Evolutionary conservation across 345 rosid species (phyloP).

Genomic region (Theobroma cacao): DNA sequence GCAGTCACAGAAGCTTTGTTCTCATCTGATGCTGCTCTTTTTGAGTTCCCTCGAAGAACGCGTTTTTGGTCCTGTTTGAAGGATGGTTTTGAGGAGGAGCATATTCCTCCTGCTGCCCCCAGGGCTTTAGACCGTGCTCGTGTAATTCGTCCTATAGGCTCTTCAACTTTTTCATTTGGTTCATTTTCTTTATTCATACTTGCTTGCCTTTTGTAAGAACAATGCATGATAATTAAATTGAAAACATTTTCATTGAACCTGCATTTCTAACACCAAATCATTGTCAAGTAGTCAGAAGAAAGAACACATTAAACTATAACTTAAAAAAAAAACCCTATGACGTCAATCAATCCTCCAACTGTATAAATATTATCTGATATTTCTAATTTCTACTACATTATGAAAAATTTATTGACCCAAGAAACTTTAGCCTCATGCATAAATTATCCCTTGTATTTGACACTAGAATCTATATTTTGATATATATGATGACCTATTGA

Average conservation of each 20-base stretch:
- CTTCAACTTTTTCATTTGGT: conserved; percentile 36
- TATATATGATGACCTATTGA: not conserved
- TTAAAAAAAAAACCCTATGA: not conserved
- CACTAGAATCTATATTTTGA: no score
- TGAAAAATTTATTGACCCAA: not conserved
- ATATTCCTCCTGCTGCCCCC: conserved; percentile 43
- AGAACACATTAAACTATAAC: not conserved
- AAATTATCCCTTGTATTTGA: not conserved
- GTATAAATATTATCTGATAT: not conserved
- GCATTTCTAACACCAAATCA: conserved; percentile 19
- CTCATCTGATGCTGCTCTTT: conserved; percentile 54
- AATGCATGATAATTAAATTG: conserved; percentile 28
- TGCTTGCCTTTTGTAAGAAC: conserved; percentile 40
- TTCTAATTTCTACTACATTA: not conserved
- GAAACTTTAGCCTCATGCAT: not conserved
- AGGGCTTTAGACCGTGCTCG: conserved; percentile 69
- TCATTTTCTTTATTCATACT: conserved; percentile 63
- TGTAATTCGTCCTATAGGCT: conserved; percentile 46
- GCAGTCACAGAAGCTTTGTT: conserved; percentile 34
- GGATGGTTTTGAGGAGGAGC: conserved; percentile 53
- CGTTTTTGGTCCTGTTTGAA: conserved; percentile 65
- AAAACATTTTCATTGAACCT: conserved; percentile 42
- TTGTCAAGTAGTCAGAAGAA: conserved; percentile 1
- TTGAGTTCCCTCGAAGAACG: conserved; percentile 29
- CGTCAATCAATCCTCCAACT: not conserved